Conservation (phyloP, 176 grass and related monocot genomes). For the Oryza nivara region DNA sequence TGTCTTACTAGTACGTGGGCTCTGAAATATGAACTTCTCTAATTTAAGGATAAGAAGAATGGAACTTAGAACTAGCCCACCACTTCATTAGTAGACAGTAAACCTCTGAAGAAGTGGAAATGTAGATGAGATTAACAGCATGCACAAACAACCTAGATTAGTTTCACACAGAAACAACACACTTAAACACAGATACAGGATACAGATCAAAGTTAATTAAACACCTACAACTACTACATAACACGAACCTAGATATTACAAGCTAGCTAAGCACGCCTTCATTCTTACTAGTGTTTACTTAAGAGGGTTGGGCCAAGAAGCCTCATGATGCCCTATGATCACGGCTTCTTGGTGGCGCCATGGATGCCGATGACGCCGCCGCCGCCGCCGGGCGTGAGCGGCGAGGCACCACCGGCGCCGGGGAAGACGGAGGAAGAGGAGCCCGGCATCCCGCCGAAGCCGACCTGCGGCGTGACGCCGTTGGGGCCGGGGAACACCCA, state of each 20-base stretch:
- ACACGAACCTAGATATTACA: neutral
- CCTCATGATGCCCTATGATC: neutral
- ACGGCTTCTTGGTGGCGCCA: slow-evolving; percentile 20
- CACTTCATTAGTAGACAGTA: neutral
- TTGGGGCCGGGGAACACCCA: slow-evolving; percentile 56
- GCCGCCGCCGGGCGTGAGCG: slow-evolving; percentile 14
- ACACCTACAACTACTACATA: neutral
- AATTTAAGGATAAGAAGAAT: neutral
- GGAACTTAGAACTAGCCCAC: neutral
- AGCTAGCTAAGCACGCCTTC: neutral
- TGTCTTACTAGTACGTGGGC: neutral
- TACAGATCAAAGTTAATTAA: slow-evolving; percentile 6
- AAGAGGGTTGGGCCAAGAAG: no score
- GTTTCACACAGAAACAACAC: neutral
- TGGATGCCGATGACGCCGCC: slow-evolving; percentile 38
- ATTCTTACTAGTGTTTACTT: neutral
- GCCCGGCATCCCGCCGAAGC: slow-evolving; percentile 42
- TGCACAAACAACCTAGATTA: neutral
- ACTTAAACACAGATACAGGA: neutral
- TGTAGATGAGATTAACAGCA: neutral
- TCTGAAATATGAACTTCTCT: neutral
- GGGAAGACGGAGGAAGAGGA: slow-evolving; percentile 32
- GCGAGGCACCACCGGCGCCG: slow-evolving; percentile 19
- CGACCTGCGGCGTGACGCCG: slow-evolving; percentile 50
- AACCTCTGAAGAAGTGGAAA: neutral